Evolutionary conservation across 805 yeast genomes (phyloP).

Genomic region (Isabelozyma gotoi): DNA sequence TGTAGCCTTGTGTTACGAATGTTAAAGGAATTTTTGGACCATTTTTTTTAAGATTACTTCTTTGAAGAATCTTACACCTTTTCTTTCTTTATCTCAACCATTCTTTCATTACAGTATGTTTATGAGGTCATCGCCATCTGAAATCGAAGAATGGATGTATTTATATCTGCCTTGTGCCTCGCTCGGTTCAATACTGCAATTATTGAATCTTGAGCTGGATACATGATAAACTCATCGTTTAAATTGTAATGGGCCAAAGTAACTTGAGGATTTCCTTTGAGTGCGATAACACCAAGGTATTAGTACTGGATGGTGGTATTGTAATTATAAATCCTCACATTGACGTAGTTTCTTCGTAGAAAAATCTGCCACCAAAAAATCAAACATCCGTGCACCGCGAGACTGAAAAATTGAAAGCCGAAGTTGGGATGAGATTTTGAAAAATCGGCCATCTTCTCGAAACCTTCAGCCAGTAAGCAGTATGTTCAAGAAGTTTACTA

Average conservation of each 20-base stretch:
- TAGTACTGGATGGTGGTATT: constrained; percentile 39
- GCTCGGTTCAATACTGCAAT: constrained; percentile 37
- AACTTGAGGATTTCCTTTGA: constrained; percentile 41
- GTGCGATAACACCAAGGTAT: constrained; percentile 44
- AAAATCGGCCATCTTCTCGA: background rate
- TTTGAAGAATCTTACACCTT: constrained; percentile 30
- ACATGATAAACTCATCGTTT: constrained; percentile 6
- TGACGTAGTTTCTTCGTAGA: no score
- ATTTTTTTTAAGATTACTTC: constrained; percentile 23
- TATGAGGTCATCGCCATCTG: constrained; percentile 21
- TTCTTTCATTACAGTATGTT: constrained; percentile 15
- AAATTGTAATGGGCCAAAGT: constrained; percentile 39
- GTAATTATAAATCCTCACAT: constrained; percentile 47
- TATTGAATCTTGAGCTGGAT: constrained; percentile 49
- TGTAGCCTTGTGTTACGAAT: constrained; percentile 46
- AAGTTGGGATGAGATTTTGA: background rate
- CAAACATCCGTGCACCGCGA: background rate
- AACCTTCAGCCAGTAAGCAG: no score
- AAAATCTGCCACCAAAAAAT: constrained; percentile 1
- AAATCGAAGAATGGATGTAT: constrained; percentile 2
- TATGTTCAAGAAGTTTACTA: constrained; percentile 67
- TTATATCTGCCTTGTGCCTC: constrained; percentile 43
- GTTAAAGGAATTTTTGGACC: constrained; percentile 78
- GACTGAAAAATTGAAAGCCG: background rate
- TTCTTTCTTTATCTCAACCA: no score